Conservation (phyloP, 495 filamentous ascomycete species). For the Xylaria cubensis region DNA sequence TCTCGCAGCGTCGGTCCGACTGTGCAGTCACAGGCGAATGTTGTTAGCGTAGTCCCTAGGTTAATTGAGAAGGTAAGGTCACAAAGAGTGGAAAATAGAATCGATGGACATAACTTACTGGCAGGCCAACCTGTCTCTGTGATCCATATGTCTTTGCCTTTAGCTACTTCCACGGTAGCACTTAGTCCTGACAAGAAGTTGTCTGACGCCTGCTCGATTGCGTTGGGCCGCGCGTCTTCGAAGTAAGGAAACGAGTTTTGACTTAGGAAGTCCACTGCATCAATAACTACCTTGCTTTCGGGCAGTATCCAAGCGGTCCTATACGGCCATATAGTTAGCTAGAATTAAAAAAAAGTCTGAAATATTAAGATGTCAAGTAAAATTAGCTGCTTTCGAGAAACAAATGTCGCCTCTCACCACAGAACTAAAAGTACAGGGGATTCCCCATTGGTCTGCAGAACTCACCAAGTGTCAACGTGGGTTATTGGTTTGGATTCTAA, state of each 20-base stretch:
- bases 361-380: not conserved
- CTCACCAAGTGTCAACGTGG: conserved; percentile 80
- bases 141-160: conserved; percentile 73
- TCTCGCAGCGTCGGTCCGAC: conserved; percentile 60
- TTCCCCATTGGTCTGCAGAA: not conserved
- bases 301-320: conserved; percentile 78
- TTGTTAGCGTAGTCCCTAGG: conserved; percentile 6
- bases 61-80: not conserved
- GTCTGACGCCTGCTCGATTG: conserved; percentile 60
- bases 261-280: conserved; percentile 70
- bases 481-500: conserved; percentile 65
- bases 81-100: not conserved
- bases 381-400: not conserved
- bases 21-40: not conserved
- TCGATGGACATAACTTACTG: conserved; percentile 49
- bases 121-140: conserved; percentile 86
- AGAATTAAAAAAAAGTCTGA: not conserved
- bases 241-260: conserved; percentile 73
- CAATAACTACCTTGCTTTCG: conserved; percentile 67
- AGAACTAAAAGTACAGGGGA: not conserved
- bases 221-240: conserved; percentile 68
- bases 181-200: conserved; percentile 65
- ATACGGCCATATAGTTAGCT: conserved; percentile 35
- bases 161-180: conserved; percentile 61
- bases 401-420: not conserved